phyloP scores from a whole-genome alignment of 331 rosid species.

The Acacia pycnantha region DNA sequence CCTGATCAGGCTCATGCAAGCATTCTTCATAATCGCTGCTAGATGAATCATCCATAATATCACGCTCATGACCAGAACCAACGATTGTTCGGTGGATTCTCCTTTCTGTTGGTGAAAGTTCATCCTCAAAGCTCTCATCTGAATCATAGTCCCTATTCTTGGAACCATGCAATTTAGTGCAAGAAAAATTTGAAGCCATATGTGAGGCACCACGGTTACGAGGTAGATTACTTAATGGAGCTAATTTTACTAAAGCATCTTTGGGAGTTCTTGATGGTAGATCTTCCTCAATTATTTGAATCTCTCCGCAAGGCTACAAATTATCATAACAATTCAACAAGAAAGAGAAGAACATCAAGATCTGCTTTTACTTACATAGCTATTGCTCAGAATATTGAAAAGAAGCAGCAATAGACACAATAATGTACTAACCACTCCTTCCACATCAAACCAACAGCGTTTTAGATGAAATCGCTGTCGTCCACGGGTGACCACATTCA shows the following conservation, averaged over 20 bases:
- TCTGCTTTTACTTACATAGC: slow-evolving; percentile 30
- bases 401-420: slow-evolving; percentile 11
- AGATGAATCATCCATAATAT: slow-evolving; percentile 50
- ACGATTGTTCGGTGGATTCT: slow-evolving; percentile 52
- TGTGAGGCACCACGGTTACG: slow-evolving; percentile 20
- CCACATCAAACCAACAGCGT: slow-evolving; percentile 77
- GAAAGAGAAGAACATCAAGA: slow-evolving; percentile 14
- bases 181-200: slow-evolving; percentile 32
- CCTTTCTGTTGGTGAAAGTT: slow-evolving; percentile 59
- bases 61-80: slow-evolving; percentile 45
- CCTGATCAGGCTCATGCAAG: slow-evolving; percentile 46
- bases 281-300: slow-evolving; percentile 92
- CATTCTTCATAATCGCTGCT: slow-evolving; percentile 50
- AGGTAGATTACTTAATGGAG: slow-evolving; percentile 39
- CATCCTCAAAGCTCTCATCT: slow-evolving; percentile 63
- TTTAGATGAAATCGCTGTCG: slow-evolving; percentile 80
- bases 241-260: slow-evolving; percentile 61
- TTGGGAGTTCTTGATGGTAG: slow-evolving; percentile 72
- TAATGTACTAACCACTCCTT: slow-evolving; percentile 66
- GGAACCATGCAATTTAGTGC: slow-evolving; percentile 31
- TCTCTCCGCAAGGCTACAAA: slow-evolving; percentile 85
- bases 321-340: slow-evolving; percentile 28
- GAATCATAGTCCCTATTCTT: slow-evolving; percentile 50
- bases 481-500: slow-evolving; percentile 90
- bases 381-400: not conserved